Conservation (phyloP, 108 stramenopile species). For the Fistulifera pelliculosa region DNA sequence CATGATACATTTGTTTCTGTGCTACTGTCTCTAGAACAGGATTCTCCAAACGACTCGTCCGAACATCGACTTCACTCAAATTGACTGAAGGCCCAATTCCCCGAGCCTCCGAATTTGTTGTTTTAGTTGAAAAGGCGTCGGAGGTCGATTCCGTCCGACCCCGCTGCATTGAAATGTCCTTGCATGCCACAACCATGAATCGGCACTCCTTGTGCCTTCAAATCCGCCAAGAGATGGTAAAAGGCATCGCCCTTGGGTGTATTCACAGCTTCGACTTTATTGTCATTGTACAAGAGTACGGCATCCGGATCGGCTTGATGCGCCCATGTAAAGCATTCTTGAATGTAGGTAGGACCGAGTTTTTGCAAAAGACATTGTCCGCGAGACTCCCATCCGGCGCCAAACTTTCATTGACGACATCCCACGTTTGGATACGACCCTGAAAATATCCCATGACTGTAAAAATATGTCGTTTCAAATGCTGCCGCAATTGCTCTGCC, state of each 20-base stretch:
- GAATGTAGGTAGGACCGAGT: conserved; percentile 81
- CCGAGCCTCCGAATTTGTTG: conserved; percentile 82
- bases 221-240: conserved; percentile 62
- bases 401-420: conserved; percentile 89
- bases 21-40: conserved; percentile 31
- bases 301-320: conserved; percentile 90
- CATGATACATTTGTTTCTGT: conserved; percentile 77
- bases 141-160: conserved; percentile 51
- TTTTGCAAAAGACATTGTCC: conserved; percentile 83
- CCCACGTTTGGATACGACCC: conserved; percentile 77
- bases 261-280: conserved; percentile 80
- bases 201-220: conserved; percentile 63
- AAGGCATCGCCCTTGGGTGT: conserved; percentile 79
- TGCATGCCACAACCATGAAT: conserved; percentile 88
- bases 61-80: conserved; percentile 91
- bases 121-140: conserved; percentile 85
- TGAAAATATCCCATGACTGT: conserved; percentile 82
- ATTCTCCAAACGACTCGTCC: conserved; percentile 47
- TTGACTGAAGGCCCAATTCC: conserved; percentile 81
- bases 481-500: conserved; percentile 48
- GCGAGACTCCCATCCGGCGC: conserved; percentile 79
- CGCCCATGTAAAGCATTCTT: conserved; percentile 87
- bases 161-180: conserved; percentile 86
- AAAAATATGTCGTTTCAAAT: conserved; percentile 63
- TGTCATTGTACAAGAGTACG: conserved; percentile 86